Evolutionary conservation across 768 basidiomycete genomes (phyloP).

Genomic region (Boletus sp.): DNA sequence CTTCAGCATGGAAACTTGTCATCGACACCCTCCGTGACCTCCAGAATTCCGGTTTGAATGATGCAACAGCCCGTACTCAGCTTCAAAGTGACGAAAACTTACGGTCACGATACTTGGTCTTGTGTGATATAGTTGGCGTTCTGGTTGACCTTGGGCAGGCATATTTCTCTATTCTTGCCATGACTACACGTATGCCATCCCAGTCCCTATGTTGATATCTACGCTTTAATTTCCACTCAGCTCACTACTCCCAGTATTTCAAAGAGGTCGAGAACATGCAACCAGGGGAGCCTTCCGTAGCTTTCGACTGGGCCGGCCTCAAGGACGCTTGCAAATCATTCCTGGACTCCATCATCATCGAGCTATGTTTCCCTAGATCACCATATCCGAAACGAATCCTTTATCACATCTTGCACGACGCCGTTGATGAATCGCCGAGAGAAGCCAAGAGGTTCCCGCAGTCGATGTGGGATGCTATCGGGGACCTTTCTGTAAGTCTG

Average conservation of each 20-base stretch:
- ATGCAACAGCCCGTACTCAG: conserved; percentile 48
- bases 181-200: conserved; percentile 56
- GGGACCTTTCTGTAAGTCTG: conserved; percentile 69
- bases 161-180: conserved; percentile 66
- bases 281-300: conserved; percentile 47
- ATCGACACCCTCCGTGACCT: conserved; percentile 54
- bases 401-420: conserved; percentile 64
- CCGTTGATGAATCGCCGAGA: conserved; percentile 66
- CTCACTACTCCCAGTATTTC: conserved; percentile 71
- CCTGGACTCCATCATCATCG: conserved; percentile 79
- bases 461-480: conserved; percentile 75
- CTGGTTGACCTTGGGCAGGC: conserved; percentile 61
- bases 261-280: conserved; percentile 41
- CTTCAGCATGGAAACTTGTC: conserved; percentile 81
- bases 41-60: conserved; percentile 50
- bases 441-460: conserved; percentile 78
- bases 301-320: conserved; percentile 64
- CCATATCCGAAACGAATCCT: conserved; percentile 65
- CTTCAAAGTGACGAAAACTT: conserved; percentile 50
- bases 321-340: conserved; percentile 70
- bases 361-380: conserved; percentile 72
- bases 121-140: conserved; percentile 60
- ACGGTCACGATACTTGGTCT: conserved; percentile 56
- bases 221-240: conserved; percentile 35
- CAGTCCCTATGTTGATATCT: neutral